Conservation (phyloP, 1,284 basidiomycete species). For the Boletus semigastroideus region DNA sequence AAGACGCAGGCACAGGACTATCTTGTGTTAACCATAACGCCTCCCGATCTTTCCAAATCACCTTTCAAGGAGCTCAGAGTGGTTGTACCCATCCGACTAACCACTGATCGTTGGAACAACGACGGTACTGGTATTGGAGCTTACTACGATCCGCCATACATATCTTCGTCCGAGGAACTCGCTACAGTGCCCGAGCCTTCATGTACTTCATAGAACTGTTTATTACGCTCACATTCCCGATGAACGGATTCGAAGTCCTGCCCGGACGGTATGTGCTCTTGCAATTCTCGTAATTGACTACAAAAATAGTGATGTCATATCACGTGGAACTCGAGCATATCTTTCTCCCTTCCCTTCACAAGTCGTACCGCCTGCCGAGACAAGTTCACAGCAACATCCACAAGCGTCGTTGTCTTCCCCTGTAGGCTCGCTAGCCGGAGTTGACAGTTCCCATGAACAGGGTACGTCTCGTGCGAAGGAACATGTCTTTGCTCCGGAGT, state of each 20-base stretch:
- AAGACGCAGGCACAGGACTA: slow-evolving; percentile 48
- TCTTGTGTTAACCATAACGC: slow-evolving; percentile 57
- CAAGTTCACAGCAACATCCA: slow-evolving; percentile 1
- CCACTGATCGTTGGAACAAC: slow-evolving; percentile 59
- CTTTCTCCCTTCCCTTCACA: not conserved
- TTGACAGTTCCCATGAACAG: slow-evolving; percentile 35
- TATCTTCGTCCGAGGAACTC: slow-evolving; percentile 32
- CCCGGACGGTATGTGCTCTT: not conserved
- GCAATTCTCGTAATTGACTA: not conserved
- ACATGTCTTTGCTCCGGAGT: not conserved
- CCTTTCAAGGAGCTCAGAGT: slow-evolving; percentile 59
- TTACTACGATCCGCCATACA: slow-evolving; percentile 26
- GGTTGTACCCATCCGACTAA: slow-evolving; percentile 62
- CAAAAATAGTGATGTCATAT: slow-evolving; percentile 23
- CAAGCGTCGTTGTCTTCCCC: slow-evolving; percentile 26
- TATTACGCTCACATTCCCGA: not conserved
- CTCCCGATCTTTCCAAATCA: slow-evolving; percentile 52
- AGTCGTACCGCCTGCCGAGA: not conserved
- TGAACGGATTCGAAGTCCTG: not conserved
- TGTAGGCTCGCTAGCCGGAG: slow-evolving; percentile 24
- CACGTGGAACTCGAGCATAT: slow-evolving; percentile 23
- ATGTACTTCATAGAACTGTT: not conserved
- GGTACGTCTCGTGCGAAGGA: slow-evolving; percentile 28
- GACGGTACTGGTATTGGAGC: slow-evolving; percentile 39
- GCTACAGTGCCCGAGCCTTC: slow-evolving; percentile 10